phyloP scores from a whole-genome alignment of 2,329 filamentous ascomycete species.

The Fusarium stilboides region DNA sequence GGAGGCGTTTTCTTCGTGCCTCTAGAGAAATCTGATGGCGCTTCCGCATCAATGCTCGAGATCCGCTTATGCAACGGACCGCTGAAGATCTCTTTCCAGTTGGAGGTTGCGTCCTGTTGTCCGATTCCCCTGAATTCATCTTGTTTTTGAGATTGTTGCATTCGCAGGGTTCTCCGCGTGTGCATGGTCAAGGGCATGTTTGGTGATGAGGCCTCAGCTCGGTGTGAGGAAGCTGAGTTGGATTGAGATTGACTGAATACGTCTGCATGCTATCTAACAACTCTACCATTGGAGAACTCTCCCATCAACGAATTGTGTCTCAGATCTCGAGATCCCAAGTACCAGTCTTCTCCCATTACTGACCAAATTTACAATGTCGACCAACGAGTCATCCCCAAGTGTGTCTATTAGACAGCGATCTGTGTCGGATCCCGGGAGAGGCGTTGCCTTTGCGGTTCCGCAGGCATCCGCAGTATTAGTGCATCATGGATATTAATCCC shows the following conservation, averaged over 20 bases:
- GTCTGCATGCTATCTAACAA: background rate
- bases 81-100: conserved; percentile 21
- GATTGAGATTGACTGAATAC: background rate
- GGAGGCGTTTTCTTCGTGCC: conserved; percentile 3
- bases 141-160: background rate
- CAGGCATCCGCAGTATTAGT: conserved; percentile 27
- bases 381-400: background rate
- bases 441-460: conserved; percentile 40
- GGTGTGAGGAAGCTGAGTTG: background rate
- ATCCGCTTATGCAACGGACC: conserved; percentile 25
- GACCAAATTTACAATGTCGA: background rate
- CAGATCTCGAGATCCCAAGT: background rate
- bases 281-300: rapidly evolving
- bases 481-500: background rate
- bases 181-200: background rate
- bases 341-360: no score
- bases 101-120: conserved; percentile 7
- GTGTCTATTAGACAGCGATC: background rate
- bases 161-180: conserved; percentile 13
- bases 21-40: background rate
- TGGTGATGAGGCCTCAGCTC: background rate
- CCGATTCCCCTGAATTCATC: background rate
- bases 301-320: no score
- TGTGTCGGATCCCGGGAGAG: background rate
- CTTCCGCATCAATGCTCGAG: conserved; percentile 3